These are phyloP conservation scores for Trichoderma sp. DNA, from an alignment of 2,329 filamentous ascomycete species.

Conservation along the genomic window DNA sequence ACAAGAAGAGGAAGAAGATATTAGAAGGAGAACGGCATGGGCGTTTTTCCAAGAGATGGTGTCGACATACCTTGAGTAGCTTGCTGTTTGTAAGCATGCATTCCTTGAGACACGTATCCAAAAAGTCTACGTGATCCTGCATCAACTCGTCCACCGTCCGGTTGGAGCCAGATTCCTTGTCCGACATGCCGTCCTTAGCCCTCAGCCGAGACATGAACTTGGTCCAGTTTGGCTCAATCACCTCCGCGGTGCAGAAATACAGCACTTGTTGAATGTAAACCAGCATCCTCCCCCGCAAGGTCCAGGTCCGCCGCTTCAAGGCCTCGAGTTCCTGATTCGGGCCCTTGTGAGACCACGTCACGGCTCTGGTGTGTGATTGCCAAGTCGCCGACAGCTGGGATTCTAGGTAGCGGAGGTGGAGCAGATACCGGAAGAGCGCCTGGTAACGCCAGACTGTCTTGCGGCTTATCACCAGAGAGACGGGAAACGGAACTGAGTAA, in stretches of 20 bases:
- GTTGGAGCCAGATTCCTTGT: constrained; percentile 35
- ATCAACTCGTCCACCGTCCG: constrained; percentile 95
- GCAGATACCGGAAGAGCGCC: constrained; percentile 87
- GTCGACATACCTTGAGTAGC: constrained; percentile 68
- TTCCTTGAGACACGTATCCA: constrained; percentile 96
- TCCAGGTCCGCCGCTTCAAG: constrained; percentile 93
- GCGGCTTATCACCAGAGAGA: constrained; percentile 90
- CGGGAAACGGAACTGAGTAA: constrained; percentile 89
- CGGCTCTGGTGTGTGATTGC: constrained; percentile 80
- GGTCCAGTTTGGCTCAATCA: constrained; percentile 97
- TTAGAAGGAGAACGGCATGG: too few relatives aligned
- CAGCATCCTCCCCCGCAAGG: constrained; percentile 86
- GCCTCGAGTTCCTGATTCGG: constrained; percentile 71
- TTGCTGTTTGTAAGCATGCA: constrained; percentile 99
- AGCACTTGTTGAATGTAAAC: constrained; percentile 95
- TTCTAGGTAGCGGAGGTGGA: constrained; percentile 87
- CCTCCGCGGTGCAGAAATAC: constrained; percentile 95
- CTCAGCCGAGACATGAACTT: constrained; percentile 85
- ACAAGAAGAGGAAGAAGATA: neutral
- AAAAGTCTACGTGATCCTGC: constrained; percentile 97
- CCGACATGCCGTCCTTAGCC: constrained; percentile 39
- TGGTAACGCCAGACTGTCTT: constrained; percentile 98
- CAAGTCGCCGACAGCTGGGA: constrained; percentile 81
- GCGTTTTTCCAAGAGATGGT: neutral
- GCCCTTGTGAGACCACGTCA: constrained; percentile 79